Conservation (phyloP, 2,329 filamentous ascomycete species). For the Diaporthe sp. region DNA sequence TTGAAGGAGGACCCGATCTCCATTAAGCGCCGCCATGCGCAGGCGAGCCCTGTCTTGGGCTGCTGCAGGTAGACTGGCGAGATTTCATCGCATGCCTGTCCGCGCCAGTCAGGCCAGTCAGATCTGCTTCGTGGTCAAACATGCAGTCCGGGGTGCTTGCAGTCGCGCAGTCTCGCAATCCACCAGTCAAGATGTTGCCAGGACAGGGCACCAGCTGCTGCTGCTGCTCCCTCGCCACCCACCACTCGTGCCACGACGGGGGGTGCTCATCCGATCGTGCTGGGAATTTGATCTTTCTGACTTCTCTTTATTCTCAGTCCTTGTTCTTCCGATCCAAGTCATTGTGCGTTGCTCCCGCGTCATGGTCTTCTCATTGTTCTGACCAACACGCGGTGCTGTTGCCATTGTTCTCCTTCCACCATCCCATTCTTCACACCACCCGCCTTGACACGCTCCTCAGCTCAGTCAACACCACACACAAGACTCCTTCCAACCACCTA, state of each 20-base stretch:
- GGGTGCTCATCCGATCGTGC: neutral
- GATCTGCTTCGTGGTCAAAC: constrained; percentile 32
- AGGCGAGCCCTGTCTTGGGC: constrained; percentile 17
- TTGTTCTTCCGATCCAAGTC: constrained; percentile 8
- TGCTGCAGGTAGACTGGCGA: constrained; percentile 37
- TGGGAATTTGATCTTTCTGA: neutral
- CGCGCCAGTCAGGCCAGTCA: constrained; percentile 41
- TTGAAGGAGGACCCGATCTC: neutral
- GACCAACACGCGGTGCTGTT: constrained; percentile 23
- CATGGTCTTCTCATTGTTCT: constrained; percentile 36
- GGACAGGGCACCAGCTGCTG: neutral
- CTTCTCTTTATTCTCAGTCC: constrained; percentile 28
- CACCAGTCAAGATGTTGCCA: constrained; percentile 1
- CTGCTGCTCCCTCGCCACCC: neutral
- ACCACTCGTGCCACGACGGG: neutral
- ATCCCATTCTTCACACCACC: constrained; percentile 21
- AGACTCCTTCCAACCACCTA: neutral
- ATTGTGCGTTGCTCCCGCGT: constrained; percentile 21
- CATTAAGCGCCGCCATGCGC: constrained; percentile 39
- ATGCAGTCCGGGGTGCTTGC: constrained; percentile 9
- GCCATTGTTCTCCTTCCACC: constrained; percentile 27
- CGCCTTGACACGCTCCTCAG: neutral
- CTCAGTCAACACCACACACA: neutral
- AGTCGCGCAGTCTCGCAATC: constrained; percentile 5
- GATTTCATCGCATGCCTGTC: constrained; percentile 35